Conservation (phyloP, 179 eudicot species). For the Beta lomatogona region DNA sequence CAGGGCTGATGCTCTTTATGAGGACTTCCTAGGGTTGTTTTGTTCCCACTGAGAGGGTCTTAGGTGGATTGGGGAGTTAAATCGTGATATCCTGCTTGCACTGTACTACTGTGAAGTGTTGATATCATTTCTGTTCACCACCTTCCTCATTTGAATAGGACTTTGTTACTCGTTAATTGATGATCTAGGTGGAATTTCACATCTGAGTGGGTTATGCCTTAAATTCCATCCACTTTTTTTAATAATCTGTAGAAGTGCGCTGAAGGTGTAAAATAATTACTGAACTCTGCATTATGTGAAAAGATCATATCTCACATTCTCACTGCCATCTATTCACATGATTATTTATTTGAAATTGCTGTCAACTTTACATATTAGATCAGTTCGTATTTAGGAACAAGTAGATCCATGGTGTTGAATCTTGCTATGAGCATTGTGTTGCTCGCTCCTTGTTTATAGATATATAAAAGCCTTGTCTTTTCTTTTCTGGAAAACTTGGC, state of each 20-base stretch:
- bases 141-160: neutral
- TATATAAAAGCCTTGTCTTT: no score
- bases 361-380: no score
- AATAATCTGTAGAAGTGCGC: neutral
- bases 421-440: no score
- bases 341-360: neutral
- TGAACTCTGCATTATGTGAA: neutral
- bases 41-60: neutral
- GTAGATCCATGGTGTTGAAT: no score
- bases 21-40: neutral
- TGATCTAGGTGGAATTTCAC: neutral
- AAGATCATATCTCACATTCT: neutral
- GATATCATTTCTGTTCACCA: neutral
- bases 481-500: no score
- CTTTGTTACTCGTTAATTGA: neutral
- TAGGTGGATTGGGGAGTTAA: neutral
- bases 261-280: neutral
- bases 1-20: neutral
- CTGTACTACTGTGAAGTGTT: no score
- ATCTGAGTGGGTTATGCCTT: neutral
- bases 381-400: no score
- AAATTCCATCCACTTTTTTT: neutral
- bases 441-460: no score
- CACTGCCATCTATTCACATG: neutral
- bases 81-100: neutral